These are phyloP conservation scores for Termitomyces sp. DNA, from an alignment of 768 basidiomycete species.

Conservation along the genomic window DNA sequence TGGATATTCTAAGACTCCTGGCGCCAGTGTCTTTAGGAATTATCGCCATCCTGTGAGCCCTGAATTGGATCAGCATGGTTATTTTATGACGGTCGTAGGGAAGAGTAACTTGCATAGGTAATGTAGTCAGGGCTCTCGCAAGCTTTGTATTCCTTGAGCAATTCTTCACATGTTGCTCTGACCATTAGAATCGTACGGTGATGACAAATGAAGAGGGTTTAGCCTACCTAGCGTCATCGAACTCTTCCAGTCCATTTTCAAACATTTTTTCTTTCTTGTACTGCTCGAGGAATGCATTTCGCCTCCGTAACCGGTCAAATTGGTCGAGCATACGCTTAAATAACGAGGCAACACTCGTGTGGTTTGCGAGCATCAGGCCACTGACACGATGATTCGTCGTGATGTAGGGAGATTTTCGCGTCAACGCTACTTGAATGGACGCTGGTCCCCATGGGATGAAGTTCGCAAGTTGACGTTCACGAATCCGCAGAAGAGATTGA, in stretches of 20 bases:
- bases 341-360: conserved; percentile 97
- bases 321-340: conserved; percentile 97
- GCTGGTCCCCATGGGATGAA: conserved; percentile 99
- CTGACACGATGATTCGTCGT: conserved; percentile 90
- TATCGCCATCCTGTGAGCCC: conserved; percentile 22
- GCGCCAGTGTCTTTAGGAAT: conserved; percentile 6
- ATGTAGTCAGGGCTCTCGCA: conserved; percentile 96
- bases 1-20: background rate
- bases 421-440: conserved; percentile 95
- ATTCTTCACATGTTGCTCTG: conserved; percentile 81
- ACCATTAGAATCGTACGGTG: background rate
- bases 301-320: conserved; percentile 79
- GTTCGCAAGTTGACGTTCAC: conserved; percentile 93
- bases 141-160: conserved; percentile 92
- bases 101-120: conserved; percentile 39
- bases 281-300: conserved; percentile 94
- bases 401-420: conserved; percentile 85
- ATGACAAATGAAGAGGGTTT: background rate
- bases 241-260: conserved; percentile 88
- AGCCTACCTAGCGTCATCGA: conserved; percentile 89
- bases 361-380: conserved; percentile 97
- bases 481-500: conserved; percentile 93
- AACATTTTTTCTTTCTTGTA: conserved; percentile 98
- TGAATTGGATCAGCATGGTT: background rate
- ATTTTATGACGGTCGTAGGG: too few species aligned